Percentiles rank a stretch among this genome's conserved stretches.
Conservation (phyloP, 768 basidiomycete species). For the Amanita fuliginea region DNA sequence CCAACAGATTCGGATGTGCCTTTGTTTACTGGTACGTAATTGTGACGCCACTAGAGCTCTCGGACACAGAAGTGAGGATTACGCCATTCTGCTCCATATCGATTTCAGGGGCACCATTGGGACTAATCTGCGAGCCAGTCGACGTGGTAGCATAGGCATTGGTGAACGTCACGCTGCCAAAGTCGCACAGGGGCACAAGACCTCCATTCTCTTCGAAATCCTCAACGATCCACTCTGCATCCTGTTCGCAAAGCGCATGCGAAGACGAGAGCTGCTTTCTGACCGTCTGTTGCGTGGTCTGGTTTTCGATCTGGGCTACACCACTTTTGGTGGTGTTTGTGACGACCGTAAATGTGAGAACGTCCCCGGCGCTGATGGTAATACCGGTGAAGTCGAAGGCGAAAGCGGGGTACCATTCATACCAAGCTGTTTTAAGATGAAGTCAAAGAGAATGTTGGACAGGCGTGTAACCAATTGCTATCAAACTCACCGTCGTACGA, state of each 20-base stretch:
- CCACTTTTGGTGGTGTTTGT: not conserved
- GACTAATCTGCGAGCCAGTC: not conserved
- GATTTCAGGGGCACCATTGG: not conserved
- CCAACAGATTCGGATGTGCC: too few species aligned
- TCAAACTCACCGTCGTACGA: not conserved
- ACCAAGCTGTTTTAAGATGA: not conserved
- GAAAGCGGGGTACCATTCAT: constrained; percentile 1
- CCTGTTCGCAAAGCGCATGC: not conserved
- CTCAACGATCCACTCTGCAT: not conserved
- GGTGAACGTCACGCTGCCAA: not conserved
- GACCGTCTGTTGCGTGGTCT: not conserved
- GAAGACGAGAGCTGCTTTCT: not conserved
- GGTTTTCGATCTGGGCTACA: not conserved
- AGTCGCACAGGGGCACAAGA: not conserved
- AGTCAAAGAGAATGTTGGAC: not conserved
- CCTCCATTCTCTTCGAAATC: not conserved
- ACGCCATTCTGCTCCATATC: not conserved
- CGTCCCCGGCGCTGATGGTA: not conserved
- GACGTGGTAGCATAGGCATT: not conserved
- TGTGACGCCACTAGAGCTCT: not conserved
- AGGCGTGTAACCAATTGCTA: not conserved
- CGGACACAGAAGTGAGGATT: not conserved
- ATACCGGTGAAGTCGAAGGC: not conserved
- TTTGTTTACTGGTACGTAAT: not conserved
- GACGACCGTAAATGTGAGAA: not conserved